Base-by-base conservation (phyloP, 1,139 yeast genomes). In the Kluyveromyces sp. region DNA sequence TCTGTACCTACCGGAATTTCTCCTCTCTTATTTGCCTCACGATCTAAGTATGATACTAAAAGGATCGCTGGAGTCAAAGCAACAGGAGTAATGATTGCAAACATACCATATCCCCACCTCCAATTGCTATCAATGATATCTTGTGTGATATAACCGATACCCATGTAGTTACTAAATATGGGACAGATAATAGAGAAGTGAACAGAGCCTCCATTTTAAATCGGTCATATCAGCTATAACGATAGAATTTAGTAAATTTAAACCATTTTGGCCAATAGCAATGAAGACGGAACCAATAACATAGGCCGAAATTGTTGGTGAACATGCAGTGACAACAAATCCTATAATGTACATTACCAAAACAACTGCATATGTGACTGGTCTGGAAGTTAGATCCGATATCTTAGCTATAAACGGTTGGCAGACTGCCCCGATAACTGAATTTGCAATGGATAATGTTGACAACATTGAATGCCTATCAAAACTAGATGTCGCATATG, bases 121-220 rank as follows among this genome's bases (percentile, higher is more conserved):
- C 90, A 81, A 32, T 65, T 59, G 50, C 52, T 50, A 40, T 61
- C 67, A 41, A 68, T 56, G 25, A 59, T 66, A 2, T 55, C 52
- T n/a, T 74, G 65, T 4, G 34, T 26, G 43, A 82, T 68, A 55
- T 78, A 66, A 54, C 87, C 88, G 79, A 67, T 43, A 81, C 70
- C 89, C 89, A 83, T 32, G 89, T 79, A 60, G 81, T 83, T 59
- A 83, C 79, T 51, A 83, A 75, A 56, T 77, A 81, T 1, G 89
- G 89, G 47, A 77, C 65, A 2, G 85, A 82, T 3, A 87, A 86
- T 39, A 79, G 66, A 54, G 81, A 76, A 6, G 82, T 72, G 47
- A 73, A 72, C 35, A 74, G 67, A 55, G 82, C 71, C 89, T 77
- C 82, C 85, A 81, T 59, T 81, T 79, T 57, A 82, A 71, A 53